phyloP scores from a whole-genome alignment of 2,329 filamentous ascomycete genomes.

The Colletotrichum musicola region DNA sequence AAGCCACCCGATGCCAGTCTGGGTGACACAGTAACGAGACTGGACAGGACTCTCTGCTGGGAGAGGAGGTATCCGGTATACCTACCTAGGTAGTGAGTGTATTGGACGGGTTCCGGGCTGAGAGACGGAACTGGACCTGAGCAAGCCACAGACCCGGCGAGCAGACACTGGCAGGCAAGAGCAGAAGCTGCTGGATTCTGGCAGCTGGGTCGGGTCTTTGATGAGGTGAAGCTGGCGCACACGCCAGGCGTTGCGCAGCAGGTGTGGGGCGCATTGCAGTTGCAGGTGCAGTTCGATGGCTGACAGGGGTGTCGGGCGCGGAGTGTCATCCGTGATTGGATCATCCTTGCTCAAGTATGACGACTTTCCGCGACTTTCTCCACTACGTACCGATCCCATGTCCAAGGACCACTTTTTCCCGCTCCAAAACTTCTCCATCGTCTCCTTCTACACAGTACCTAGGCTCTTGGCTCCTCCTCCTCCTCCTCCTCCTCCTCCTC shows the following conservation, averaged over 20 bases:
- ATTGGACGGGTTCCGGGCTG: too few species aligned
- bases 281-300: constrained; percentile 34
- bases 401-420: constrained; percentile 30
- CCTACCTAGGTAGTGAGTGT: too few species aligned
- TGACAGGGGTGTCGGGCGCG: constrained; percentile 23
- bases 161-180: neutral
- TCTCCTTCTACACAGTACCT: neutral
- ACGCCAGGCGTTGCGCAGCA: constrained; percentile 29
- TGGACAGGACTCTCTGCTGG: too few species aligned
- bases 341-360: constrained; percentile 37
- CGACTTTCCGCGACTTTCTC: constrained; percentile 23
- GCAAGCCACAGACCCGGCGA: constrained; percentile 12
- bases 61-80: too few species aligned
- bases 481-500: too few species aligned
- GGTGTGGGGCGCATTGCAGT: constrained; percentile 26
- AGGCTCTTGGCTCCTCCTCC: too few species aligned
- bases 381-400: constrained; percentile 5
- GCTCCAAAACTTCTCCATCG: constrained; percentile 27
- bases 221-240: constrained; percentile 25
- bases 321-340: constrained; percentile 32
- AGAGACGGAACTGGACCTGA: neutral
- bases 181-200: constrained; percentile 15
- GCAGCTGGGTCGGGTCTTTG: neutral
- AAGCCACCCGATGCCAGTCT: neutral
- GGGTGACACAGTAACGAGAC: constrained; percentile 16